phyloP scores from a whole-genome alignment of 345 rosid species.

The Gossypium sturtianum region DNA sequence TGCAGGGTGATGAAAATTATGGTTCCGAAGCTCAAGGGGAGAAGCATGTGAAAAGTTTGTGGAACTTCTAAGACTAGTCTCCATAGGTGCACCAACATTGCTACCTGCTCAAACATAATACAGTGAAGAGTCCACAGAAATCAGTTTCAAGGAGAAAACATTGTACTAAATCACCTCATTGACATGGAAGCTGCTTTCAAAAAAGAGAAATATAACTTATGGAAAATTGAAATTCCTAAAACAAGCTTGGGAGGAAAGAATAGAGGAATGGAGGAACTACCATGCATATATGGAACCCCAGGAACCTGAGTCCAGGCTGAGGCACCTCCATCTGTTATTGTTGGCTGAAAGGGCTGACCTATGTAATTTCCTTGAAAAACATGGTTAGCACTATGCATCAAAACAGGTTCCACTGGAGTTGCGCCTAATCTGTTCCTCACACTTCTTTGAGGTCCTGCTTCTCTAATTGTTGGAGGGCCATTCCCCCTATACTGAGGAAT shows the following conservation, averaged over 20 bases:
- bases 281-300: conserved; percentile 50
- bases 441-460: conserved; percentile 48
- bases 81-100: conserved; percentile 41
- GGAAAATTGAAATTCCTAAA: neutral
- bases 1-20: conserved; percentile 35
- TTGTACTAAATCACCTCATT: neutral
- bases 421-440: conserved; percentile 52
- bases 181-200: neutral
- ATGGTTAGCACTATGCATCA: conserved; percentile 41
- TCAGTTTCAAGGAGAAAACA: neutral
- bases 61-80: conserved; percentile 45
- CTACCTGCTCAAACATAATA: conserved; percentile 26
- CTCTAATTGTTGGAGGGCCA: conserved; percentile 38
- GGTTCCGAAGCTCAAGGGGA: conserved; percentile 32
- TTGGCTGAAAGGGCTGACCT: conserved; percentile 46
- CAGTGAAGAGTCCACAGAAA: neutral
- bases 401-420: conserved; percentile 46
- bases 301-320: conserved; percentile 55
- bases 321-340: conserved; percentile 41
- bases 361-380: conserved; percentile 50
- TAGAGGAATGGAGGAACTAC: conserved; percentile 29
- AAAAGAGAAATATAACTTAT: neutral
- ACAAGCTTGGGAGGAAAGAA: neutral
- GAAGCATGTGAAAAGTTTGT: conserved; percentile 33
- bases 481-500: conserved; percentile 40